Evolutionary conservation across 2,329 filamentous ascomycete species (phyloP), one percentile per base, ranked within the genome.

Genomic region (Lasiodiplodia gonubiensis): DNA sequence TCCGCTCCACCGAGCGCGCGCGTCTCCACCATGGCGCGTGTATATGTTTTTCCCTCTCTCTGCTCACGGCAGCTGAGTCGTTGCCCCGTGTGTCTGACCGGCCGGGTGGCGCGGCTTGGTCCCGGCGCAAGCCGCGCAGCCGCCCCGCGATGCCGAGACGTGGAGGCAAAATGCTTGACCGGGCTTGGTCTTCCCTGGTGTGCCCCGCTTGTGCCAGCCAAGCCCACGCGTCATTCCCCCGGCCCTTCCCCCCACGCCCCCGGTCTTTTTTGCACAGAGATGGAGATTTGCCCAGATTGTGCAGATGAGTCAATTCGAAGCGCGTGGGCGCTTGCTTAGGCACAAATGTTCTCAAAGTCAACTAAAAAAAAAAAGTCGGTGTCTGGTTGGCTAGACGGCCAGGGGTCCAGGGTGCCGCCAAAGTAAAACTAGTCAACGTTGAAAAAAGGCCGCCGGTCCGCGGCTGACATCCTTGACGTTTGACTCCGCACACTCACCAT

Each of bases 91-190:
- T 39, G 37, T 25, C 55, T 23, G 39, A 25, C 52, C 14, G 53
- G 21, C n/a, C 37, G 6, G 27, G 59, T 51, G 59, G 59, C 59
- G 59, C 59, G 0, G 42, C 42, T 23, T 37, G 46, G 49, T 52
- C 59, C 59, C 27, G n/a, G 33, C 54, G 35, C 21, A 5, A 25
- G 25, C 54, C 42, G 54, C 27, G n/a, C 23, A 35, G 37, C 57
- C 57, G 42, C 59, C 59, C 57, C 59, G 59, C 59, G 59, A 51
- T 60, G 59, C 59, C 46, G 59, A 63, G 59, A 63, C 59, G 59
- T 37, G 59, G 59, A 48, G 59, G 30, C 42, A 51, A 35, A 63
- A 16, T n/a, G 59, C 59, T 63, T 63, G 42, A 51, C 25, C 11
- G 25, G 39, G 42, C 59, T 61, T 61, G 39, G 59, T 49, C 18